A percentile compares a stretch with the other conserved stretches of the same genome.
Evolutionary conservation across 805 yeast species (phyloP).

Genomic region (Saccharomyces eubayanus): DNA sequence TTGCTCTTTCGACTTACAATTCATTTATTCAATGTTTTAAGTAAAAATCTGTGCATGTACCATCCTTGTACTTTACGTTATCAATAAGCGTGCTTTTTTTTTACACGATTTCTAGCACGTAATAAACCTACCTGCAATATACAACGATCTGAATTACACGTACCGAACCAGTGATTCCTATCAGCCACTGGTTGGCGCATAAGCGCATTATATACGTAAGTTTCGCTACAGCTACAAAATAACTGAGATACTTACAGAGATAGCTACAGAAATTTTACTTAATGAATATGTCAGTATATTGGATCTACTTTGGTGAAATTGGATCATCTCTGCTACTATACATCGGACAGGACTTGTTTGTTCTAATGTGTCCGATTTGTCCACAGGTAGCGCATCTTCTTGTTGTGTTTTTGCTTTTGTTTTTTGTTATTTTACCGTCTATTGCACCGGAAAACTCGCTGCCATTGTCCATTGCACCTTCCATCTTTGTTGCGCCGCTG

Average conservation of each 20-base stretch:
- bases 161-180: background rate
- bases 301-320: background rate
- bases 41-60: no score
- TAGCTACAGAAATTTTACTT: background rate
- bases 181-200: no score
- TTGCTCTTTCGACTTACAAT: no score
- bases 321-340: constrained; percentile 33
- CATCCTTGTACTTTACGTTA: no score
- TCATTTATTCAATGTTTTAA: no score
- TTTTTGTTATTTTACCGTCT: constrained; percentile 14
- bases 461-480: constrained; percentile 16
- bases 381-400: constrained; percentile 94
- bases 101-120: no score
- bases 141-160: no score
- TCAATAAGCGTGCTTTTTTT: no score
- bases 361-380: constrained; percentile 87
- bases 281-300: background rate
- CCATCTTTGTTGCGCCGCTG: constrained; percentile 5
- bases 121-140: no score
- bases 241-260: background rate
- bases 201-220: background rate
- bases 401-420: constrained; percentile 37
- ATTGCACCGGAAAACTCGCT: background rate
- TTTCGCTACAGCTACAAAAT: background rate
- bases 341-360: constrained; percentile 84